Evolutionary conservation across 140 eudicot species (phyloP).

Genomic region (Oenanthe javanica): DNA sequence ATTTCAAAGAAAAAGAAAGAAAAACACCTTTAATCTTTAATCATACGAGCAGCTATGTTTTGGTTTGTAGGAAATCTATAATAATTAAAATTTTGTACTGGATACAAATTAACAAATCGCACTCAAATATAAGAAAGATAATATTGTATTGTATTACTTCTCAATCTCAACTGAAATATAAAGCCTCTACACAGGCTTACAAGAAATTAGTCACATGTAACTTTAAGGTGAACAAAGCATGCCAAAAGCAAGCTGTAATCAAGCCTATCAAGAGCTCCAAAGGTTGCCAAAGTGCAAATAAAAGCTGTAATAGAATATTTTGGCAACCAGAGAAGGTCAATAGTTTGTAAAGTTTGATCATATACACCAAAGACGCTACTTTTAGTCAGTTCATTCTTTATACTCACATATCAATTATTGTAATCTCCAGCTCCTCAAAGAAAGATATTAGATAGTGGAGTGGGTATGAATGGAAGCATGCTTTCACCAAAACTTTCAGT

Average conservation of each 20-base stretch:
- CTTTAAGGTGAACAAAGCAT: too few species aligned
- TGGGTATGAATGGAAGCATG: constrained; percentile 63
- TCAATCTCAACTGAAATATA: neutral
- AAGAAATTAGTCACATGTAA: neutral
- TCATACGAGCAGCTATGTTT: neutral
- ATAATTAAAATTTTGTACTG: too few species aligned
- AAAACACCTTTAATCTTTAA: too few species aligned
- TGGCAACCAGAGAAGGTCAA: neutral
- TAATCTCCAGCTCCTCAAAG: constrained; percentile 17
- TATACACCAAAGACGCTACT: neutral
- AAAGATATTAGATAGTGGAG: constrained; percentile 52
- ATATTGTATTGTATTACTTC: neutral
- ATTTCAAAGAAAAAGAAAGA: too few species aligned
- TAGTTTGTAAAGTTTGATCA: neutral
- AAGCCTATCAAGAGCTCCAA: neutral
- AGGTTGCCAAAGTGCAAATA: neutral
- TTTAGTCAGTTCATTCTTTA: neutral
- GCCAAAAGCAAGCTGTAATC: too few species aligned
- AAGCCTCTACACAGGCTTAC: neutral
- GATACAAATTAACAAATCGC: too few species aligned
- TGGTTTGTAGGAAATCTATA: neutral
- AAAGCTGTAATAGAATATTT: neutral
- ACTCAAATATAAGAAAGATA: neutral
- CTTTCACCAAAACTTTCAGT: constrained; percentile 71
- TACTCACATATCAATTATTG: neutral